Conservation (phyloP, 345 rosid genomes). For the Eucalyptus erythrocorys region DNA sequence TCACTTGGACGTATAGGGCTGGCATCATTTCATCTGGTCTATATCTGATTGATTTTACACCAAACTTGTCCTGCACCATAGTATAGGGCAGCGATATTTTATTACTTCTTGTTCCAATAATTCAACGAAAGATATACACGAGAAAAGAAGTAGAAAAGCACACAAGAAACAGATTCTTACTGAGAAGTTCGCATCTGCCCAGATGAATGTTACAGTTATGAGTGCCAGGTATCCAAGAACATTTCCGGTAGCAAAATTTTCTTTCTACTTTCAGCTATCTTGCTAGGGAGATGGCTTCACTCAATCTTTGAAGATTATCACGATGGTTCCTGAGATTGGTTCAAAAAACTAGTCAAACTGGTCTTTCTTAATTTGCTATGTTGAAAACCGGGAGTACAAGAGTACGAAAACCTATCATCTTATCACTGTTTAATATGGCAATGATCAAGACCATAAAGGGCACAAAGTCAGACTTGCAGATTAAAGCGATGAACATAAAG, state of each 20-base stretch:
- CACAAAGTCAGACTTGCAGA: conserved; percentile 73
- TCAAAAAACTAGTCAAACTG: background rate
- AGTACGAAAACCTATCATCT: background rate
- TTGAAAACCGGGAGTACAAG: background rate
- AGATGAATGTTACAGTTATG: too few species aligned
- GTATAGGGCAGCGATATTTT: background rate
- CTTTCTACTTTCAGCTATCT: conserved; percentile 75
- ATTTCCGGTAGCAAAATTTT: conserved; percentile 69
- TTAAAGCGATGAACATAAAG: conserved; percentile 63
- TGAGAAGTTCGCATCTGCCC: conserved; percentile 24
- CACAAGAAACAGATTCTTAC: conserved; percentile 16
- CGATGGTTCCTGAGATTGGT: conserved; percentile 46
- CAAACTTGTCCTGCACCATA: conserved; percentile 40
- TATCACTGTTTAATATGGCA: conserved; percentile 83
- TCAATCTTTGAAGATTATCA: conserved; percentile 80
- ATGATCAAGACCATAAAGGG: conserved; percentile 86
- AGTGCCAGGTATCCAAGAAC: conserved; percentile 78
- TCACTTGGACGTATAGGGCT: conserved; percentile 84
- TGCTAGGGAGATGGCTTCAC: conserved; percentile 82
- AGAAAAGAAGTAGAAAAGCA: background rate
- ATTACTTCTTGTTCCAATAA: background rate
- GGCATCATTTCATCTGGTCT: conserved; percentile 50
- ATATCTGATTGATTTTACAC: conserved; percentile 29
- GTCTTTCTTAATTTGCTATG: background rate
- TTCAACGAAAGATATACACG: background rate